Evolutionary conservation across 257 asterid genomes (phyloP).

Genomic region (Cinchona pubescens): DNA sequence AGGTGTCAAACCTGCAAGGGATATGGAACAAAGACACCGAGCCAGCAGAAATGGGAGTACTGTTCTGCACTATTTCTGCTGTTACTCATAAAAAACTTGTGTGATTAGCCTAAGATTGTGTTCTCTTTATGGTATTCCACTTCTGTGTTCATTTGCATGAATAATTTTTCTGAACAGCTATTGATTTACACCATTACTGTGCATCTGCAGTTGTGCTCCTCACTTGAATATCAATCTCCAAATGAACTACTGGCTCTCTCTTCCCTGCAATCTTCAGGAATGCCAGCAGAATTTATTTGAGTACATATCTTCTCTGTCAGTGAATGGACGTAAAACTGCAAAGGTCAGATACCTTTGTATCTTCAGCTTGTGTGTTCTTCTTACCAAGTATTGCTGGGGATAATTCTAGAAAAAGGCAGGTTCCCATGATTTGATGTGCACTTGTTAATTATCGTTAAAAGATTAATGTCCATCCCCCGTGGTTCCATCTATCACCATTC

Average conservation of each 20-base stretch:
- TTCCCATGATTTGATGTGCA: background rate
- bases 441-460: background rate
- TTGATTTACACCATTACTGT: conserved; percentile 5
- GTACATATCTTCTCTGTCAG: conserved; percentile 53
- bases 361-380: background rate
- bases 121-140: background rate
- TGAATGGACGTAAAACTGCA: conserved; percentile 68
- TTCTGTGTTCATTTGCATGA: background rate
- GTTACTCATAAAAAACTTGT: background rate
- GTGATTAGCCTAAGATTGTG: background rate
- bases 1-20: conserved; percentile 77
- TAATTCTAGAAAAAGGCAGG: background rate
- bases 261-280: conserved; percentile 66
- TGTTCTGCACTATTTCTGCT: conserved; percentile 24
- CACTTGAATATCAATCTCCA: conserved; percentile 85
- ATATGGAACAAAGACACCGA: conserved; percentile 63
- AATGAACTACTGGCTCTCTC: conserved; percentile 87
- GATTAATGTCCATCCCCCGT: background rate
- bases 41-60: conserved; percentile 86
- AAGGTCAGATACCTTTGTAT: conserved; percentile 35
- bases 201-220: conserved; percentile 57
- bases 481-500: background rate
- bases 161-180: background rate
- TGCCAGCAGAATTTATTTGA: conserved; percentile 77
- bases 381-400: background rate